Evolutionary conservation across 2,329 filamentous ascomycete genomes (phyloP).

Genomic region (Colletotrichum cuscutae): DNA sequence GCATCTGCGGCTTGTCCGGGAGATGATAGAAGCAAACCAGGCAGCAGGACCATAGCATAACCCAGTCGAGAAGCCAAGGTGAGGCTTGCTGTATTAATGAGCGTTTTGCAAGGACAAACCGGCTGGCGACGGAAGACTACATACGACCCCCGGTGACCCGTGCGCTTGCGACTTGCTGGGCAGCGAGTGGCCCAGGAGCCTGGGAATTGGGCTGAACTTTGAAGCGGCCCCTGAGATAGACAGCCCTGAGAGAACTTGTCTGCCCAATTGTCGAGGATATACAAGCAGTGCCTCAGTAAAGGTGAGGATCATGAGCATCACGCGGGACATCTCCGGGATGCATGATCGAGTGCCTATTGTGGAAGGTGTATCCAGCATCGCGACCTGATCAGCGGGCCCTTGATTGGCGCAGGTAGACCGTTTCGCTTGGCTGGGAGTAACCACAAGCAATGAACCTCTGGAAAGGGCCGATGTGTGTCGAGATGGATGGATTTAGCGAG

Average conservation of each 20-base stretch:
- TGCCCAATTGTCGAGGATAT: neutral
- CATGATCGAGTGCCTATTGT: conserved; percentile 24
- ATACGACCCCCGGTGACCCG: conserved; percentile 6
- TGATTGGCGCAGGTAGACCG: neutral
- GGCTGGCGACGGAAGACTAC: conserved; percentile 9
- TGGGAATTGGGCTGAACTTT: conserved; percentile 14
- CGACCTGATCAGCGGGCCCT: conserved; percentile 21
- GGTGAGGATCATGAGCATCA: conserved; percentile 5
- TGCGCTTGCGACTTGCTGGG: conserved; percentile 12
- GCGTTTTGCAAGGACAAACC: conserved; percentile 17
- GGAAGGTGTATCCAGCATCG: conserved; percentile 24
- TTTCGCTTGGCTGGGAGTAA: neutral
- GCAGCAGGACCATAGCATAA: conserved; percentile 4
- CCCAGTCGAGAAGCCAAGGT: conserved; percentile 4
- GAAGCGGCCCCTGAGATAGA: neutral
- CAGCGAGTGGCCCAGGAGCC: conserved; percentile 10
- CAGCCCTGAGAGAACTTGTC: neutral
- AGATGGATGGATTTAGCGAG: neutral
- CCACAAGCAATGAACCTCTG: neutral
- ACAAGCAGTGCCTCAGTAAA: neutral
- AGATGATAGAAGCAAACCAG: neutral
- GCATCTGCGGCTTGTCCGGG: neutral
- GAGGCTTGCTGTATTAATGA: conserved; percentile 11
- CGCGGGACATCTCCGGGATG: conserved; percentile 15
- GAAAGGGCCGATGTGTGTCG: conserved; percentile 10